Conservation (phyloP, 495 filamentous ascomycete species). For the Penicillium waksmanii region DNA sequence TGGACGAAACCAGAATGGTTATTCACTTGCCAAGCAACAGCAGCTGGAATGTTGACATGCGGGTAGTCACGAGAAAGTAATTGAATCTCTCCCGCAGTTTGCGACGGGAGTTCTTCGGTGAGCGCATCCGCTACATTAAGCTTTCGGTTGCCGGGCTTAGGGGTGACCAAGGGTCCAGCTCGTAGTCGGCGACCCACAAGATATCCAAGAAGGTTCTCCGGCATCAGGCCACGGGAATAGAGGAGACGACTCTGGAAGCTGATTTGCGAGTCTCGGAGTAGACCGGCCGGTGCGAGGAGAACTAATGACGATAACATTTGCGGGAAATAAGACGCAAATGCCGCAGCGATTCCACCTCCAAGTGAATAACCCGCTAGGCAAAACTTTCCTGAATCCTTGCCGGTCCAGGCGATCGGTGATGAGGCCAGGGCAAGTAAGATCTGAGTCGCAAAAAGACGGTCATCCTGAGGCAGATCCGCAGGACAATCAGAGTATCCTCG, state of each 20-base stretch:
- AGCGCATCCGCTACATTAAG: slow-evolving; percentile 40
- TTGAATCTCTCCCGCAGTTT: slow-evolving; percentile 41
- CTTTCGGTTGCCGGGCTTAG: slow-evolving; percentile 40
- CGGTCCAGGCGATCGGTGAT: slow-evolving; percentile 69
- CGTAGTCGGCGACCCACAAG: slow-evolving; percentile 60
- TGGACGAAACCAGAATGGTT: slow-evolving; percentile 59
- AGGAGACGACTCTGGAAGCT: slow-evolving; percentile 61
- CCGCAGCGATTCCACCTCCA: slow-evolving; percentile 75
- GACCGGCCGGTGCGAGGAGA: slow-evolving; percentile 74
- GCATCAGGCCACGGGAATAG: slow-evolving; percentile 62
- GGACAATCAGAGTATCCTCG: slow-evolving; percentile 79
- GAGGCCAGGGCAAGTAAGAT: slow-evolving; percentile 73
- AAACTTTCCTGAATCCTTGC: slow-evolving; percentile 58
- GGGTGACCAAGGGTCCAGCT: slow-evolving; percentile 42
- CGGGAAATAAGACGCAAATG: slow-evolving; percentile 76
- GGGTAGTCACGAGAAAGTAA: slow-evolving; percentile 50
- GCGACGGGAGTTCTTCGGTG: slow-evolving; percentile 42
- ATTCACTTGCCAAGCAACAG: slow-evolving; percentile 60
- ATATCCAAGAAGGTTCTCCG: slow-evolving; percentile 56
- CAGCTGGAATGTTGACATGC: slow-evolving; percentile 44
- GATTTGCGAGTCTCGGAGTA: slow-evolving; percentile 69
- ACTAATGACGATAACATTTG: slow-evolving; percentile 66
- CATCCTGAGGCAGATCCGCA: slow-evolving; percentile 67
- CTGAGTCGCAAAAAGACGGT: slow-evolving; percentile 73
- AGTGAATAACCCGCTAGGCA: slow-evolving; percentile 82